Percentiles rank a stretch among this genome's conserved stretches.
Evolutionary conservation across 768 basidiomycete species (phyloP).

Genomic region (Clathrus columnatus): DNA sequence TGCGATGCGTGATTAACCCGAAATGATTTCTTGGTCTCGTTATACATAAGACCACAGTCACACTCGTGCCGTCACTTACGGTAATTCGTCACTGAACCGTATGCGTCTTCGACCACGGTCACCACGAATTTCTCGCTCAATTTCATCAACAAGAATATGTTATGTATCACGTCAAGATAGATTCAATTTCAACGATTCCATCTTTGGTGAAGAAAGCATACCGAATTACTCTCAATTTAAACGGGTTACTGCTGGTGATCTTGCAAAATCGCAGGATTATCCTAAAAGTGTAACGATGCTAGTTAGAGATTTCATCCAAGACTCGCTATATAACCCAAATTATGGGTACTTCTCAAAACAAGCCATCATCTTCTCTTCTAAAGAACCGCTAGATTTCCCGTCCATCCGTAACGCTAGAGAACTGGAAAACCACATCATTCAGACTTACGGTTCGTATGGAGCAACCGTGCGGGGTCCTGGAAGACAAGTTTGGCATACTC

Average conservation of each 20-base stretch:
- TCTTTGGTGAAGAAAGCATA: constrained; percentile 1
- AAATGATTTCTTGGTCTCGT: no score
- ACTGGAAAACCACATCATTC: constrained; percentile 77
- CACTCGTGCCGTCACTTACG: no score
- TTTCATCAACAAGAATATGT: background rate
- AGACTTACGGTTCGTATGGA: constrained; percentile 66
- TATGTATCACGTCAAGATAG: background rate
- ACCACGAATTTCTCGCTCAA: background rate
- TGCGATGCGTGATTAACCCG: no score
- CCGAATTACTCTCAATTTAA: constrained; percentile 19
- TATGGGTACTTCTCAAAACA: constrained; percentile 97
- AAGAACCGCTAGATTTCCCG: constrained; percentile 60
- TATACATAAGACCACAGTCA: no score
- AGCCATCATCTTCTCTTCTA: constrained; percentile 77
- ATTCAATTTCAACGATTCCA: constrained; percentile 6
- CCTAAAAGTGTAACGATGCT: constrained; percentile 88
- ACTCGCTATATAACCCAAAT: constrained; percentile 91
- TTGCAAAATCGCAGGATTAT: constrained; percentile 48
- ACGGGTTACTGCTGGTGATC: constrained; percentile 62
- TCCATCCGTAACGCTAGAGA: constrained; percentile 56
- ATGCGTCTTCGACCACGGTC: constrained; percentile 10
- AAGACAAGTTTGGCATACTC: constrained; percentile 96
- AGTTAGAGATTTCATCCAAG: constrained; percentile 92
- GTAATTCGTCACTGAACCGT: no score
- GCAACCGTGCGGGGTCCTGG: constrained; percentile 57